Base-by-base conservation (phyloP, 2,329 filamentous ascomycete species). In the Pseudocercospora eumusae region DNA sequence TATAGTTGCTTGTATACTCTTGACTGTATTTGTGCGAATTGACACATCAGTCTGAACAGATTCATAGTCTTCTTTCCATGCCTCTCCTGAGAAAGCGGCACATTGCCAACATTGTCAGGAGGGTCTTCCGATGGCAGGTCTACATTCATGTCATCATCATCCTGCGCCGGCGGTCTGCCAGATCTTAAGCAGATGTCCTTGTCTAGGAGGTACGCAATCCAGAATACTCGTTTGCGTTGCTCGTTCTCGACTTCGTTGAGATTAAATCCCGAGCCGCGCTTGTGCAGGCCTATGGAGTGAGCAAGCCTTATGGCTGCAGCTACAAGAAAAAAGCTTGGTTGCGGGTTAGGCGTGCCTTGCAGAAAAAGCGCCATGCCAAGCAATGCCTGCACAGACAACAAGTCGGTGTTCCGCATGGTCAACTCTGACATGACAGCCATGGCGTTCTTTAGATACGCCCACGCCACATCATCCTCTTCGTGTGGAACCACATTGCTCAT, bases 401-500 rank as follows among this genome's bases (percentile, higher is more conserved):
- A 82, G 77, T 99, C 95, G 7, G 93, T 96, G 74, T 97, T 98
- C 47, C 93, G 89, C 89, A 99, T 93, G 1, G 92, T 93, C 61
- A 99, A 80, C 76, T 99, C 95, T 0, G 92, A 88, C 74, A 96
- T 89, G 47, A 96, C 92, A 18, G 90, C 92, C 86, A 98, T 90
- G 15, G 93, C 93, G 74, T 99, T 99, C 80, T 99, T 98, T 70
- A 99, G 80, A 74, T 97, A 96, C 1, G 88, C 89, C 93, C 95
- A 98, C 0, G 93, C 93, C 75, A 96, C 96, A 57, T 93, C 88
- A 69, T 98, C 95, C 74, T 98, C 93, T 65, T 96, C 92, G 65
- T 90, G 86, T 1, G 92, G 89, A 0, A 96, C 91, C 8, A 96
- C 81, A 71, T 96, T 95, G 79, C 91, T 96, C 92, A 97, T 96